Conservation (phyloP, 805 yeast species). For the Yamadazyma olivae region DNA sequence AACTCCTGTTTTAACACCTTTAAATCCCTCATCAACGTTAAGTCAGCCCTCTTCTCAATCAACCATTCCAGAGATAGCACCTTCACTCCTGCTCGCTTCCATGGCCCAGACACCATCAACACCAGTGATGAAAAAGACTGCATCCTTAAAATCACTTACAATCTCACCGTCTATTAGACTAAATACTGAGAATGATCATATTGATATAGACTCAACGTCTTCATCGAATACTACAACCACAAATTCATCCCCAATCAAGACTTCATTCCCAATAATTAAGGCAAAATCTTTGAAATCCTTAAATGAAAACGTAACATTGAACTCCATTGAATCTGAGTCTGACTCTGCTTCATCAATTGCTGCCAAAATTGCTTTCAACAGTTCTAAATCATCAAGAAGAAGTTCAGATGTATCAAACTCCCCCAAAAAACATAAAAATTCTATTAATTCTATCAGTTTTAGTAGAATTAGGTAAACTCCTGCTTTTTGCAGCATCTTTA, state of each 20-base stretch:
- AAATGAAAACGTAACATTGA: conserved; percentile 1
- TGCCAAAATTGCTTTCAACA: conserved; percentile 23
- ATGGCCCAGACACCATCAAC: conserved; percentile 11
- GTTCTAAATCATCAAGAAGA: conserved; percentile 13
- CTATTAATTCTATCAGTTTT: conserved; percentile 14
- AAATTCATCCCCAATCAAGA: conserved; percentile 11
- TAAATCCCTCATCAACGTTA: neutral
- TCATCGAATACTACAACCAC: conserved; percentile 3
- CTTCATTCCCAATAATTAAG: conserved; percentile 7
- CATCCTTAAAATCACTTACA: conserved; percentile 37
- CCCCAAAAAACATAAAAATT: conserved; percentile 12
- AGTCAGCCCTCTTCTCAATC: conserved; percentile 12
- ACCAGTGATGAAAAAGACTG: conserved; percentile 20
- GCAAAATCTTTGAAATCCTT: conserved; percentile 5
- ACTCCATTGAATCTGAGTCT: conserved; percentile 3
- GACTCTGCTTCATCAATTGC: conserved; percentile 24
- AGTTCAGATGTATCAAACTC: conserved; percentile 6
- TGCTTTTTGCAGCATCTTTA: neutral
- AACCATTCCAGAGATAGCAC: conserved; percentile 3
- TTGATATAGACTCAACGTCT: conserved; percentile 10
- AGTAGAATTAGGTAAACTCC: conserved; percentile 8
- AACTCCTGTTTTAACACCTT: conserved; percentile 1
- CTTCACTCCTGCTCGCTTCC: neutral
- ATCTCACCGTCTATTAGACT: conserved; percentile 33
- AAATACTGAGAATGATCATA: conserved; percentile 8